Base-by-base conservation (phyloP, 768 basidiomycete genomes). In the Obba rivulosa region DNA sequence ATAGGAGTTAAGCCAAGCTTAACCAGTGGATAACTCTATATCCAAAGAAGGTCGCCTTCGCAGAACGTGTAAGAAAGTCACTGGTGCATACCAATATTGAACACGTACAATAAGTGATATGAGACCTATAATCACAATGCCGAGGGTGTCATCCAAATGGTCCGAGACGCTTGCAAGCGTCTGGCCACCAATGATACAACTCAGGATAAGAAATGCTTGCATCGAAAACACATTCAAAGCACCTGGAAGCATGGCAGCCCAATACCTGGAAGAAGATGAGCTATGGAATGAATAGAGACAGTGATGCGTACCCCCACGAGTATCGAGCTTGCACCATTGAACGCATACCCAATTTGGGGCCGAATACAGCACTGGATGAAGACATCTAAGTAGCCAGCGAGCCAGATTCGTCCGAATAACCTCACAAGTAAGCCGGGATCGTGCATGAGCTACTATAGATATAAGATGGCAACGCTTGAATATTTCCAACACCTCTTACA, bases 291-390 rank as follows among this genome's bases (percentile, higher is more conserved):
- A 31, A 31, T n/a, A n/a, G n/a, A 8, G 8, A 21, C 0, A 22
- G n/a, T n/a, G 23, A 25, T 3, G 46, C 62, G 0, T 45, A 76
- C 72, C 77, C 78, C 66, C 75, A 77, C 0, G 73, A 75, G 55
- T 74, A 81, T 20, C 80, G 67, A 1, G 76, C 69, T 43, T 77
- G 72, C 8, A 79, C 71, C 79, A 81, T 81, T 13, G 77, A 74
- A n/a, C 80, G 70, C 57, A 71, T 73, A 2, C 80, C 80, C 1
- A 77, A 59, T 48, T 76, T 75, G 2, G 80, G 79, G 0, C 80
- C 77, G 42, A 76, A 78, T 2, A 73, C 71, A 2, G 76, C 72
- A 46, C 75, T 77, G 23, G 7, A 46, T 7, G n/a, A 35, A 11
- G 36, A 38, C 23, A 9, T n/a, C 13, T n/a, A 4, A 22, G 28